Evolutionary conservation across 1,284 basidiomycete species (phyloP).

Genomic region (Marasmius fiardii): DNA sequence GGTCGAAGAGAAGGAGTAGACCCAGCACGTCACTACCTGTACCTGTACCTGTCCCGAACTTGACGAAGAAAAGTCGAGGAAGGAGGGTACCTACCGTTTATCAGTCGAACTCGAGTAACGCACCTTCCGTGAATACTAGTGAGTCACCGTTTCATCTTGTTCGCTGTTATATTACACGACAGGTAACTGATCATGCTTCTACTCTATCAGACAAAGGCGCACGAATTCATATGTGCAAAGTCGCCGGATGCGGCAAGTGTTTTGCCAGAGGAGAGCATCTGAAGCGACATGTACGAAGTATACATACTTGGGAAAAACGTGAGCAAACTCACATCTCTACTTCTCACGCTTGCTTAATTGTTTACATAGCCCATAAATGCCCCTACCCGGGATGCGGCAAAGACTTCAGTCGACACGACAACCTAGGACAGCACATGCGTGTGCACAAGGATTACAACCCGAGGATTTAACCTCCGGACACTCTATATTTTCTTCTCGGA

Average conservation of each 20-base stretch:
- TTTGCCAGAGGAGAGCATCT: slow-evolving; percentile 78
- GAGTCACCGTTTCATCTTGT: slow-evolving; percentile 3
- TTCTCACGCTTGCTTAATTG: slow-evolving; percentile 12
- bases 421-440: slow-evolving; percentile 72
- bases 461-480: not conserved
- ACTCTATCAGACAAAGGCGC: slow-evolving; percentile 33
- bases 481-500: not conserved
- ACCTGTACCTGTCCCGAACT: slow-evolving; percentile 67
- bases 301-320: slow-evolving; percentile 84
- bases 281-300: slow-evolving; percentile 74
- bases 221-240: slow-evolving; percentile 67
- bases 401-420: slow-evolving; percentile 82
- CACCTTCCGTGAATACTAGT: slow-evolving; percentile 18
- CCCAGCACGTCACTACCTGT: slow-evolving; percentile 41
- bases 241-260: slow-evolving; percentile 75
- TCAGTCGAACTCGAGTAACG: slow-evolving; percentile 22
- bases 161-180: slow-evolving; percentile 23
- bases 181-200: slow-evolving; percentile 18
- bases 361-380: slow-evolving; percentile 64
- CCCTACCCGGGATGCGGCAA: slow-evolving; percentile 74
- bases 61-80: slow-evolving; percentile 72
- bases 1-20: slow-evolving; percentile 28
- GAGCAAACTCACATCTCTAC: slow-evolving; percentile 25
- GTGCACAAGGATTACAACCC: slow-evolving; percentile 12
- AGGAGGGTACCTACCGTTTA: slow-evolving; percentile 62